Percentiles rank a stretch among this genome's conserved stretches.
Conservation (phyloP, 306 rosid genomes). For the Vigna reflexopilosa region DNA sequence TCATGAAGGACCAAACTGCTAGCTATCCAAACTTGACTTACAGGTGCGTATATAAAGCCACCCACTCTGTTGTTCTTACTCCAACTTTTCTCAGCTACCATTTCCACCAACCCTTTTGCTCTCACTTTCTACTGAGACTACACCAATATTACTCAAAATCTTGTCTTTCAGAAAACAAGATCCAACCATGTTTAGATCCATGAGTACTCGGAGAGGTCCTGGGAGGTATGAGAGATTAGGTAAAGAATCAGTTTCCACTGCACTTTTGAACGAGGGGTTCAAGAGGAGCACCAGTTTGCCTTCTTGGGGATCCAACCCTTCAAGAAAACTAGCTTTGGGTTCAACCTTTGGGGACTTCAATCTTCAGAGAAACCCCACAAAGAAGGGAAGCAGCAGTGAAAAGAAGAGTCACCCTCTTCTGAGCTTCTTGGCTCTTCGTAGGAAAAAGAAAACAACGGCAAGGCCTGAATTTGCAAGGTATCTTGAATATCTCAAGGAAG, state of each 20-base stretch:
- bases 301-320: slow-evolving; percentile 34
- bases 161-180: not conserved
- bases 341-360: slow-evolving; percentile 37
- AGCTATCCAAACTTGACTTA: slow-evolving; percentile 38
- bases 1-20: not conserved
- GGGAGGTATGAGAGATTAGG: slow-evolving; percentile 58
- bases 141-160: slow-evolving; percentile 7
- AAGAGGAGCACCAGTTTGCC: slow-evolving; percentile 62
- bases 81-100: not conserved
- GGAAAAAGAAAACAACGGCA: slow-evolving; percentile 65
- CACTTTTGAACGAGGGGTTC: slow-evolving; percentile 46
- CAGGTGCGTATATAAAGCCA: slow-evolving; percentile 35
- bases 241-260: slow-evolving; percentile 48
- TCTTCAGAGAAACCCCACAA: slow-evolving; percentile 57
- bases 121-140: not conserved
- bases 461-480: slow-evolving; percentile 73
- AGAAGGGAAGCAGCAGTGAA: slow-evolving; percentile 41
- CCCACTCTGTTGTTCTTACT: not conserved
- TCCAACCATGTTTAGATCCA: slow-evolving; percentile 61
- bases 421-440: slow-evolving; percentile 56
- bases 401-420: slow-evolving; percentile 59
- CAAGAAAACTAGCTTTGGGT: slow-evolving; percentile 37
- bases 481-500: slow-evolving; percentile 70
- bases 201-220: slow-evolving; percentile 51
- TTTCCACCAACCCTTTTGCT: not conserved